phyloP scores from a whole-genome alignment of 257 asterid genomes.

The Lantana camara region DNA sequence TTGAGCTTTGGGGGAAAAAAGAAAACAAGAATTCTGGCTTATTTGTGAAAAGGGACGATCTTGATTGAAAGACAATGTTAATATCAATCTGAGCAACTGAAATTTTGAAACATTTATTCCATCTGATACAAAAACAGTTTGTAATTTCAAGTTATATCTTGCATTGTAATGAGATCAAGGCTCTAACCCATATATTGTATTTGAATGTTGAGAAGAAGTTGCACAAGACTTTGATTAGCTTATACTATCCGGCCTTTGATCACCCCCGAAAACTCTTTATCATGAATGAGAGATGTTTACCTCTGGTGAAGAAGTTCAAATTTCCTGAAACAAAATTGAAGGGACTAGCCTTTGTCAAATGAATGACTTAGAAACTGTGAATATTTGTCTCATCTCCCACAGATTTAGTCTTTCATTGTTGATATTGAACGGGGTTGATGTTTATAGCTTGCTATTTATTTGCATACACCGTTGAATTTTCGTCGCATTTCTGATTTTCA shows the following conservation, averaged over 20 bases:
- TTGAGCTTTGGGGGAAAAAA: too few relatives aligned
- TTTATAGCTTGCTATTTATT: too few relatives aligned
- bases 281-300: too few relatives aligned
- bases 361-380: not conserved
- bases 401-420: not conserved
- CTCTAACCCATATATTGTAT: not conserved
- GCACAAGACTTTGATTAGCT: too few relatives aligned
- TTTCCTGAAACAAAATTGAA: too few relatives aligned
- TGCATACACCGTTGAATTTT: not conserved
- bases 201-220: too few relatives aligned
- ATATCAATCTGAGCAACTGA: not conserved
- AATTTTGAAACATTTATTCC: not conserved
- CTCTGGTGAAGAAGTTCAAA: too few relatives aligned
- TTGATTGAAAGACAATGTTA: not conserved
- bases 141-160: too few relatives aligned
- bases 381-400: not conserved
- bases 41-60: not conserved
- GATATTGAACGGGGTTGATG: not conserved
- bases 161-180: not conserved
- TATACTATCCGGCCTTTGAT: too few relatives aligned
- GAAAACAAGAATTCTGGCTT: too few relatives aligned
- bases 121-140: not conserved
- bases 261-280: too few relatives aligned
- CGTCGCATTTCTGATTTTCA: not conserved
- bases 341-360: too few relatives aligned